Evolutionary conservation across 441 rosid species (phyloP), one percentile per base, ranked within the genome.

Genomic region (Adansonia rubrostipa): DNA sequence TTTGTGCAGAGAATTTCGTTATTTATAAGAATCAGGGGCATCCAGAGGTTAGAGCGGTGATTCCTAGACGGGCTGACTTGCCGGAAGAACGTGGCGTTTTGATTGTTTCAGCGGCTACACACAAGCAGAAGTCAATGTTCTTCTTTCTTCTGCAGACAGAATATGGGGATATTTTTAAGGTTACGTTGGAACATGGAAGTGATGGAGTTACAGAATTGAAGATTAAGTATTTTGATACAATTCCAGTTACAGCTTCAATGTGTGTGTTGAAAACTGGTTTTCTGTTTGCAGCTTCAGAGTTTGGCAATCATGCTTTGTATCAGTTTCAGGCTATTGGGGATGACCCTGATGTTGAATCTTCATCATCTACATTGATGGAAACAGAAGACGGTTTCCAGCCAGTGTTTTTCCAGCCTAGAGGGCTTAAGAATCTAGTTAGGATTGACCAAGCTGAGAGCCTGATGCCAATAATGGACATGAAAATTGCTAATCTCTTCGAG

Each of bases 381-480:
- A 96, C 97, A 0, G 98, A 93, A 73, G 98, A 96, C 75, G 98
- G 98, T 44, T 96, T 89, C 76, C 98, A 93, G 82, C 99, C 99
- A 1, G 92, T 93, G 13, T 92, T 89, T 88, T 96, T 96, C 67
- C 94, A 90, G 85, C 99, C 98, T 10, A 89, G 99, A 79, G 91
- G 91, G 17, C 89, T 96, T n/a, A 94, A 92, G 82, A 96, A 96
- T 77, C 97, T 96, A 84, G 90, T 92, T 68, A 91, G 97, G 90
- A 94, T 94, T 82, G 99, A 96, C 82, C 97, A 92, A 82, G 95
- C 90, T 53, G 97, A 91, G 87, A 96, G 99, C 82, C 84, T 95
- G 88, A 95, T 95, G 99, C 95, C 99, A 63, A 84, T 94, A 75
- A 92, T 94, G 98, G 98, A 96, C 84, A 92, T 96, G 97, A 96